A percentile compares a stretch with the other conserved stretches of the same genome.
These are phyloP conservation scores for Chrysopogon serrulatus DNA, from an alignment of 176 grass and related monocot species.

Conservation along the genomic window DNA sequence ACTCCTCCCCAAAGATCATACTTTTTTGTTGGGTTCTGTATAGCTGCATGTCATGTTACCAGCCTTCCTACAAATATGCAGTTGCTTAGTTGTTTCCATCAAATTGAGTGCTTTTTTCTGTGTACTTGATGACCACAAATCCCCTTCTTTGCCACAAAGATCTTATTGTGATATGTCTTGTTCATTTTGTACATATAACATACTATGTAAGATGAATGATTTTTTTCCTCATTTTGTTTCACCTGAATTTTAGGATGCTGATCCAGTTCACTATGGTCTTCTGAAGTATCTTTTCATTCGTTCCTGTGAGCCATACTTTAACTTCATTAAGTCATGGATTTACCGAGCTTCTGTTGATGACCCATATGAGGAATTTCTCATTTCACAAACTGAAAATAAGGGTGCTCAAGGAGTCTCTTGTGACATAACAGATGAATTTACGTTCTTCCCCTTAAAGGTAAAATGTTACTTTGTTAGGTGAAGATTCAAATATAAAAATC, in stretches of 20 bases:
- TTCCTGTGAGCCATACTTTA: slow-evolving; percentile 84
- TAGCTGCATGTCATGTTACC: neutral
- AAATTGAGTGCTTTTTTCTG: slow-evolving; percentile 5
- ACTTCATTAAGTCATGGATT: slow-evolving; percentile 97
- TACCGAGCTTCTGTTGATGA: slow-evolving; percentile 72
- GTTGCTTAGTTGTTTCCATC: slow-evolving; percentile 8
- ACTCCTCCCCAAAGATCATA: neutral
- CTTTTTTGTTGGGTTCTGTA: neutral
- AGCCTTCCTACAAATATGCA: slow-evolving; percentile 3
- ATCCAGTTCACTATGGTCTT: slow-evolving; percentile 79
- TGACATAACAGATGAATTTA: slow-evolving; percentile 23
- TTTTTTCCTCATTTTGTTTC: slow-evolving; percentile 28
- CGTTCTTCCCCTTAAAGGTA: slow-evolving; percentile 64
- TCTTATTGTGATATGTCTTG: neutral
- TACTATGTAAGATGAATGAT: slow-evolving; percentile 3
- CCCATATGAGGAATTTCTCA: slow-evolving; percentile 88
- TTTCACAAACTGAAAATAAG: slow-evolving; percentile 34
- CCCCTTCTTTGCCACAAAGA: neutral
- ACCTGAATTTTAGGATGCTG: slow-evolving; percentile 69
- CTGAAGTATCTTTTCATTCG: slow-evolving; percentile 81
- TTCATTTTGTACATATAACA: slow-evolving; percentile 23
- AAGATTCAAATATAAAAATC: slow-evolving; percentile 28
- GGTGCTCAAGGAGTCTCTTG: slow-evolving; percentile 27
- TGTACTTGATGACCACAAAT: neutral
- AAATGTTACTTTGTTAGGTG: slow-evolving; percentile 16